Conservation (phyloP, 768 basidiomycete genomes). For the Trametes cinnabarina region DNA sequence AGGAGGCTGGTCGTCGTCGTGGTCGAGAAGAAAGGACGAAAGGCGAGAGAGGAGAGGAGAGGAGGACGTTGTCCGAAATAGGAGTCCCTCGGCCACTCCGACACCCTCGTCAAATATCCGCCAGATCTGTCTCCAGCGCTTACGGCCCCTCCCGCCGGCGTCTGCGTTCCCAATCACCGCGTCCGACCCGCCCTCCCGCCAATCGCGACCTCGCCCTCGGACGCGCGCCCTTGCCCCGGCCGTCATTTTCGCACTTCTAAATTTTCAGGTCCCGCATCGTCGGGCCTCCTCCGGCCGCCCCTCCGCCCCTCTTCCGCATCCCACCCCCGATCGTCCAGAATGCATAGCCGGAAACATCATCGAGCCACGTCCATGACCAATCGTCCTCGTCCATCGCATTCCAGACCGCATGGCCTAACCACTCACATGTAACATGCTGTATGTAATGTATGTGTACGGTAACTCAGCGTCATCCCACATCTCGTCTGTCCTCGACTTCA, state of each 20-base stretch:
- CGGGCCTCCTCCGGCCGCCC: neutral
- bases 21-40: slow-evolving; percentile 30
- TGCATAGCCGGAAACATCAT: neutral
- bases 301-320: slow-evolving; percentile 1
- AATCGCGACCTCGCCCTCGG: neutral
- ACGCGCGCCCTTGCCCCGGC: neutral
- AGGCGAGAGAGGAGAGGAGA: slow-evolving; percentile 8
- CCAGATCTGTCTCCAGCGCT: neutral
- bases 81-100: neutral
- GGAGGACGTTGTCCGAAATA: neutral
- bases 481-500: slow-evolving; percentile 5
- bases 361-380: neutral
- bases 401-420: neutral
- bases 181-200: neutral
- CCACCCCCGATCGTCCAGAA: slow-evolving; percentile 3
- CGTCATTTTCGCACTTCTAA: neutral
- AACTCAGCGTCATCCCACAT: slow-evolving; percentile 1
- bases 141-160: neutral
- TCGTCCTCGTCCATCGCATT: neutral
- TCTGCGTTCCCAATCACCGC: neutral
- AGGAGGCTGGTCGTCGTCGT: slow-evolving; percentile 29
- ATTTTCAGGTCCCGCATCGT: neutral
- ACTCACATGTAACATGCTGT: neutral
- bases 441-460: too few species aligned
- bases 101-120: slow-evolving; percentile 12